Conservation (phyloP, 345 rosid genomes). For the Syzygium grande region DNA sequence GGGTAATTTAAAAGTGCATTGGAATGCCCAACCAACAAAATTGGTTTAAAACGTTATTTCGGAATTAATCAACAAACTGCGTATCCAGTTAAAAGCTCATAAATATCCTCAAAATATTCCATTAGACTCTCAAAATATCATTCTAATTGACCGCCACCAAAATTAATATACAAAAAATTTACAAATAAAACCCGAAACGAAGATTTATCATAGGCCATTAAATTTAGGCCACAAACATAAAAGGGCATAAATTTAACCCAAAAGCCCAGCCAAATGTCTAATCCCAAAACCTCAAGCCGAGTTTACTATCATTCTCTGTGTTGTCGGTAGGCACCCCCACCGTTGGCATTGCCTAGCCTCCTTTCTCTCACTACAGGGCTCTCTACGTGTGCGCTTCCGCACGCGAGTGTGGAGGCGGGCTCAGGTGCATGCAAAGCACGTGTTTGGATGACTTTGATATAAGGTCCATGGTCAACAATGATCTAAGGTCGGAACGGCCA, state of each 20-base stretch:
- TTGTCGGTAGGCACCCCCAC: not conserved
- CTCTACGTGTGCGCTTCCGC: not conserved
- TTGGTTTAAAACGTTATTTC: not conserved
- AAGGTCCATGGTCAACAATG: not conserved
- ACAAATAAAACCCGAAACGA: no score
- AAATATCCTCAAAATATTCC: no score
- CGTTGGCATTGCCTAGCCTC: not conserved
- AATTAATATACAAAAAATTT: no score
- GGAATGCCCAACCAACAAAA: no score
- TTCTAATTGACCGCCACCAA: no score
- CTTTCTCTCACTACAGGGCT: not conserved
- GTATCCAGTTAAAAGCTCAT: no score
- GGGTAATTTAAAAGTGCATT: not conserved
- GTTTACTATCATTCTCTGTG: not conserved
- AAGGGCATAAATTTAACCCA: no score
- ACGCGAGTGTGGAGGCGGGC: not conserved
- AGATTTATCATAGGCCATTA: no score
- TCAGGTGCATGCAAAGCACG: not conserved
- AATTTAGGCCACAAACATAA: no score
- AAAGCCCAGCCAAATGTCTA: no score
- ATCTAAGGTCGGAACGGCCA: not conserved
- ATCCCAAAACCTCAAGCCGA: not conserved
- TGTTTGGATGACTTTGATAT: not conserved
- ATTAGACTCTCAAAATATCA: no score
- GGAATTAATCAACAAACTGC: not conserved